Evolutionary conservation across 257 asterid species (phyloP).

Genomic region (Avicennia marina): DNA sequence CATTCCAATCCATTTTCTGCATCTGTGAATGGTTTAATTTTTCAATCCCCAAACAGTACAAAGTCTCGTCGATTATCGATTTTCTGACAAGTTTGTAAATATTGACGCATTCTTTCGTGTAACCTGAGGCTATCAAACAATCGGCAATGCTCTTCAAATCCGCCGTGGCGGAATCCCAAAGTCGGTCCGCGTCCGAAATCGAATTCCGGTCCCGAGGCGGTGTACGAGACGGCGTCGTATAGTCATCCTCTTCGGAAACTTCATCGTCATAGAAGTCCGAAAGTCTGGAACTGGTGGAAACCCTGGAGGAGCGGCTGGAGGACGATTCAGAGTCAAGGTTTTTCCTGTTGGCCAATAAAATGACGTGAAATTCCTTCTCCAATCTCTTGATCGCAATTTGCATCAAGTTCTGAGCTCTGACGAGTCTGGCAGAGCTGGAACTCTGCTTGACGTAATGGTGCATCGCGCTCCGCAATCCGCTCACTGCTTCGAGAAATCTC

Average conservation of each 20-base stretch:
- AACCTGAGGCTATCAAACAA: conserved; percentile 66
- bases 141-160: conserved; percentile 63
- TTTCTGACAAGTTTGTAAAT: conserved; percentile 56
- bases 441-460: conserved; percentile 32
- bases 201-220: conserved; percentile 24
- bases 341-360: conserved; percentile 38
- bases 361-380: conserved; percentile 57
- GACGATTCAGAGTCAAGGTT: conserved; percentile 54
- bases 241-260: conserved; percentile 34
- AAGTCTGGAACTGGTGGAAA: conserved; percentile 28
- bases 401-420: conserved; percentile 65
- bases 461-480: conserved; percentile 48
- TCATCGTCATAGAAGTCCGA: conserved; percentile 40
- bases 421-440: conserved; percentile 35
- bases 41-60: conserved; percentile 65
- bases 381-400: conserved; percentile 54
- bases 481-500: conserved; percentile 39
- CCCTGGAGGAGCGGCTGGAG: conserved; percentile 30
- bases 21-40: conserved; percentile 45
- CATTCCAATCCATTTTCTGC: conserved; percentile 72
- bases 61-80: conserved; percentile 71
- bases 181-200: conserved; percentile 14
- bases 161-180: conserved; percentile 36
- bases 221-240: conserved; percentile 21
- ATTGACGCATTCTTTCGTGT: conserved; percentile 56